Conservation (phyloP, 129 eudicot species). For the Centaurea solstitialis region DNA sequence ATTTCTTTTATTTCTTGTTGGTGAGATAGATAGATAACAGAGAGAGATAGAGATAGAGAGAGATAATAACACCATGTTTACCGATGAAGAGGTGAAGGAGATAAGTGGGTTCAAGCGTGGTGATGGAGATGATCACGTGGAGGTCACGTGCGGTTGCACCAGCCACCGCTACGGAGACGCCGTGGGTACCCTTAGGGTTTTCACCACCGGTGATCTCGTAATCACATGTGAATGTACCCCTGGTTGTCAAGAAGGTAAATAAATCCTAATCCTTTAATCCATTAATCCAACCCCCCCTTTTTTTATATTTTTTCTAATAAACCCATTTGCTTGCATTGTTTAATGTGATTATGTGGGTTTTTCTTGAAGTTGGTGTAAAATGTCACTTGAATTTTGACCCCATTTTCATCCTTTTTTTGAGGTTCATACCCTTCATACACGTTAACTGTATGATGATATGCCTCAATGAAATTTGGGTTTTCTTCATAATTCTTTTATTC, state of each 20-base stretch:
- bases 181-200: constrained; percentile 83
- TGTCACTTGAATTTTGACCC: constrained; percentile 1
- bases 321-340: constrained; percentile 29
- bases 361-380: constrained; percentile 5
- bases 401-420: background rate
- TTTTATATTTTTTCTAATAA: background rate
- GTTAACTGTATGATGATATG: constrained; percentile 53
- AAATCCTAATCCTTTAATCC: no score
- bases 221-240: constrained; percentile 74
- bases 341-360: constrained; percentile 12
- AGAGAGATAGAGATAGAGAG: background rate
- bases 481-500: background rate
- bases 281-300: background rate
- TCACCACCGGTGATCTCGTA: constrained; percentile 56
- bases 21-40: background rate
- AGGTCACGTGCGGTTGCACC: constrained; percentile 81
- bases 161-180: constrained; percentile 81
- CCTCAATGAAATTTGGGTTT: constrained; percentile 22
- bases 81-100: constrained; percentile 61
- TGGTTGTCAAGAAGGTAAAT: constrained; percentile 67
- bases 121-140: constrained; percentile 56
- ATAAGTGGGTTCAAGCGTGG: constrained; percentile 53
- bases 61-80: constrained; percentile 35
- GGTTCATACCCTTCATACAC: constrained; percentile 10
- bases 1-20: constrained; percentile 6